Percentiles rank a stretch among this genome's conserved stretches.
phyloP scores from a whole-genome alignment of 2,329 filamentous ascomycete genomes.

The Penicillium olsonii region DNA sequence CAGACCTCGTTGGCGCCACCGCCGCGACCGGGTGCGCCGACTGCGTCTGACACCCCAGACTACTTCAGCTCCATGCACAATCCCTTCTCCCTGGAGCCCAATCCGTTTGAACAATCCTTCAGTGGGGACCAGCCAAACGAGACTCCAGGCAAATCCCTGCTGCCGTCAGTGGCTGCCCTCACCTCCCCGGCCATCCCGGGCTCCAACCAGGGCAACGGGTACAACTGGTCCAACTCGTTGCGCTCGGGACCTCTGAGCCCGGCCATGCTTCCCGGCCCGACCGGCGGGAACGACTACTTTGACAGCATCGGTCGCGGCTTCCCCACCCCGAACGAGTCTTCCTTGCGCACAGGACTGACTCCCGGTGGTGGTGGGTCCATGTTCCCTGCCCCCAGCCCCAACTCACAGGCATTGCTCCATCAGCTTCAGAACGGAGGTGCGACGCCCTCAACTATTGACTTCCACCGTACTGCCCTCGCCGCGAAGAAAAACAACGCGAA shows the following conservation, averaged over 20 bases:
- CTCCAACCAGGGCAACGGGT: constrained; percentile 66
- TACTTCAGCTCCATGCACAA: constrained; percentile 66
- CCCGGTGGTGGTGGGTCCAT: constrained; percentile 95
- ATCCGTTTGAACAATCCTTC: constrained; percentile 97
- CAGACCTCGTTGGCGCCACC: constrained; percentile 70
- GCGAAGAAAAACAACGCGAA: constrained; percentile 60
- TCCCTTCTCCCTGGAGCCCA: constrained; percentile 70
- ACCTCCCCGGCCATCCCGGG: constrained; percentile 87
- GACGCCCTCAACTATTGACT: constrained; percentile 89
- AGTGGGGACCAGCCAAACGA: constrained; percentile 63
- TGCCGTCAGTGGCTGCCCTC: constrained; percentile 86
- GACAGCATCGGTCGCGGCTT: constrained; percentile 82
- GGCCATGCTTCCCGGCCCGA: constrained; percentile 89
- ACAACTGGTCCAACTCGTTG: constrained; percentile 83
- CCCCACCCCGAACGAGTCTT: constrained; percentile 95
- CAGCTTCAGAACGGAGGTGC: constrained; percentile 77
- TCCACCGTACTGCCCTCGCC: constrained; percentile 88
- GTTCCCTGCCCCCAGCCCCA: constrained; percentile 90
- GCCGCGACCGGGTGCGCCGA: constrained; percentile 59
- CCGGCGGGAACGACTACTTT: constrained; percentile 78
- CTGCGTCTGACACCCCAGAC: constrained; percentile 61
- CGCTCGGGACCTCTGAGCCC: constrained; percentile 92
- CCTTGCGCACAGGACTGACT: constrained; percentile 84
- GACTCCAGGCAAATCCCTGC: constrained; percentile 77
- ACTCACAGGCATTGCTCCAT: constrained; percentile 78